phyloP scores from a whole-genome alignment of 2,329 filamentous ascomycete genomes.

The Penicillium capsulatum region DNA sequence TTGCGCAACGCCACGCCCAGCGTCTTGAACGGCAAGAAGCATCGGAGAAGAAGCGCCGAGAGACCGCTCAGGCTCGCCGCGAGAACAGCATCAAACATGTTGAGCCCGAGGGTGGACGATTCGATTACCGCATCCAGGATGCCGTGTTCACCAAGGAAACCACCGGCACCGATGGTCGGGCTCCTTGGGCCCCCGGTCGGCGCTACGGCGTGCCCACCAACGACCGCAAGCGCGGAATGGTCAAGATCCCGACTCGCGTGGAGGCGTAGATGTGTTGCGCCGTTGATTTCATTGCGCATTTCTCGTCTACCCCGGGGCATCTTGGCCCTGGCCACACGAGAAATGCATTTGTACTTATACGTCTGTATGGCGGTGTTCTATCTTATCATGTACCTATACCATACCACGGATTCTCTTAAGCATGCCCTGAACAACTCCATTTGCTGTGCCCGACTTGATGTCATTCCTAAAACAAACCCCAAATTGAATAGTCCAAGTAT shows the following conservation, averaged over 20 bases:
- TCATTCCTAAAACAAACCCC: too few relatives aligned
- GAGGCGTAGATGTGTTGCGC: conserved; percentile 38
- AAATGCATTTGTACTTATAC: conserved; percentile 25
- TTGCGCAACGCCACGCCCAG: conserved; percentile 41
- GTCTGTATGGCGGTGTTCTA: conserved; percentile 17
- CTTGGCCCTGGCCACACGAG: background rate
- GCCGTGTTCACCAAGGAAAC: conserved; percentile 51
- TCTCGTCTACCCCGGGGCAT: background rate
- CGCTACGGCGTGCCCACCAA: conserved; percentile 60
- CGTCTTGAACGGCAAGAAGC: conserved; percentile 41
- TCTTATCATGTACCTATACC: conserved; percentile 22
- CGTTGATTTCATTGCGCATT: conserved; percentile 2
- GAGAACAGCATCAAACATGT: conserved; percentile 44
- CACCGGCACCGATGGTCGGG: conserved; percentile 53
- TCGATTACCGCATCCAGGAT: conserved; percentile 59
- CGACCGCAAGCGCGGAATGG: conserved; percentile 58
- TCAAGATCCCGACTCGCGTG: conserved; percentile 61
- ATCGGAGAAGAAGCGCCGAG: conserved; percentile 39
- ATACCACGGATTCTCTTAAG: conserved; percentile 11
- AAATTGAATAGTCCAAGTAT: too few relatives aligned
- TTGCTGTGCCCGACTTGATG: too few relatives aligned
- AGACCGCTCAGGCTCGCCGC: conserved; percentile 39
- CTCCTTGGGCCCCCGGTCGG: conserved; percentile 51
- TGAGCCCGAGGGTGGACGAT: conserved; percentile 48
- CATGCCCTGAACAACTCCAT: too few relatives aligned